Evolutionary conservation across 2,329 filamentous ascomycete species (phyloP).

Genomic region (Penicillium digitatum): DNA sequence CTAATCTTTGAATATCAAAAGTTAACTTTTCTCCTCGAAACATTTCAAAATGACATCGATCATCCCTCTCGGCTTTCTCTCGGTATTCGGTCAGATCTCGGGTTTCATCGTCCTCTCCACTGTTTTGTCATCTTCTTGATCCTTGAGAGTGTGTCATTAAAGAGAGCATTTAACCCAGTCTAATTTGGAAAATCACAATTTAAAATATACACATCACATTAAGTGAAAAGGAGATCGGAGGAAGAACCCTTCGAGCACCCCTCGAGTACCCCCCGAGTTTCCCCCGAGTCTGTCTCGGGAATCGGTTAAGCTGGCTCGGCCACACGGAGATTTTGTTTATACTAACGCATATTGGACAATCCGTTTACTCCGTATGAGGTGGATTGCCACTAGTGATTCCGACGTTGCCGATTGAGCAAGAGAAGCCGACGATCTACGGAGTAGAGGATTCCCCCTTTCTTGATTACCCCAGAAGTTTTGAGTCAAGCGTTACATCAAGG

Average conservation of each 20-base stretch:
- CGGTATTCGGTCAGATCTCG: background rate
- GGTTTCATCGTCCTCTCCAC: too few relatives aligned
- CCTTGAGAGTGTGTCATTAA: too few relatives aligned
- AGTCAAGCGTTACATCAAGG: background rate
- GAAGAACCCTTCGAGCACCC: too few relatives aligned
- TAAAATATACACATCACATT: background rate
- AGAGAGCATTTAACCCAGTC: too few relatives aligned
- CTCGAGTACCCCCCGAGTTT: constrained; percentile 7
- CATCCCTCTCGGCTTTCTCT: background rate
- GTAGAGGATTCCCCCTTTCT: background rate
- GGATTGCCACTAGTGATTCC: background rate
- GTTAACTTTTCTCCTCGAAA: too few relatives aligned
- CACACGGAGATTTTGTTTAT: constrained; percentile 32
- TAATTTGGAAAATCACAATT: too few relatives aligned
- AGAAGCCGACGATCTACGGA: background rate
- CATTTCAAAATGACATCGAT: background rate
- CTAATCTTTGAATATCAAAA: too few relatives aligned
- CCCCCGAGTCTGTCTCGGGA: constrained; percentile 25
- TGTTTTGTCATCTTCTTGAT: too few relatives aligned
- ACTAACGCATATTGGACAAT: background rate
- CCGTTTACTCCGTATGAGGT: background rate
- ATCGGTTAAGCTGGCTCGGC: constrained; percentile 35
- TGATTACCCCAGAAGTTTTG: background rate
- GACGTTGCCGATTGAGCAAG: background rate
- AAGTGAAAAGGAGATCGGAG: background rate